Base-by-base conservation (phyloP, 2,329 filamentous ascomycete genomes). In the Nemania bipapillata region DNA sequence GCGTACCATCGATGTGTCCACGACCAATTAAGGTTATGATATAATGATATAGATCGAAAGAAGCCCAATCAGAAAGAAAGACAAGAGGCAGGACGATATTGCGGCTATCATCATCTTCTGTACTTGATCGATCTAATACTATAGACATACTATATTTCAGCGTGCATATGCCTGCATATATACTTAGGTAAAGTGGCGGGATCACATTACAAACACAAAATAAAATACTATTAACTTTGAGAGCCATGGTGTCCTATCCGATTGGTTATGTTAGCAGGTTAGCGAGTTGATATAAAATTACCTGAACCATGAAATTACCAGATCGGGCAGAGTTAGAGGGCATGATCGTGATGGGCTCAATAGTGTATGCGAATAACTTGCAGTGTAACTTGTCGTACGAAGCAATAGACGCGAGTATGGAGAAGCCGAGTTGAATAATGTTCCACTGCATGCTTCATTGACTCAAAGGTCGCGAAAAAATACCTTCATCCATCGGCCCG, bases 201-300 rank as follows among this genome's bases (percentile, higher is more conserved):
- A 64, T 47, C 37, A 35, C 24, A 47, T 32, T 20, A 50, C 40
- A 45, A n/a, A 5, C 5, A 3, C 40, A 50, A 9, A 17, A 50
- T 42, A 52, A 52, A 24, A 58, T 11, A 37, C 32, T 40, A 40
- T 57, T 17, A 32, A 32, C 30, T 32, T 28, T 22, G 28, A 24
- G 47, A 22, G 42, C 32, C 30, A 7, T 62, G 42, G 24, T 50
- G 30, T 45, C 28, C n/a, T 32, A 54, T 60, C 55, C 55, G 53
- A 67, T 70, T 70, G 68, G 68, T 22, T 45, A 50, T 56, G 28
- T 58, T 42, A 57, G 40, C 35, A 58, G 52, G 50, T 49, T 56
- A 28, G 50, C 58, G 61, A 60, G 22, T 28, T 54, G 52, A 56
- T 37, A 62, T 57, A 40, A 67, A 54, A 67, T 66, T 66, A 50